Evolutionary conservation across 352 stramenopile species (phyloP), one percentile per base, ranked within the genome.

Genomic region (Phytopythium oedochilum): DNA sequence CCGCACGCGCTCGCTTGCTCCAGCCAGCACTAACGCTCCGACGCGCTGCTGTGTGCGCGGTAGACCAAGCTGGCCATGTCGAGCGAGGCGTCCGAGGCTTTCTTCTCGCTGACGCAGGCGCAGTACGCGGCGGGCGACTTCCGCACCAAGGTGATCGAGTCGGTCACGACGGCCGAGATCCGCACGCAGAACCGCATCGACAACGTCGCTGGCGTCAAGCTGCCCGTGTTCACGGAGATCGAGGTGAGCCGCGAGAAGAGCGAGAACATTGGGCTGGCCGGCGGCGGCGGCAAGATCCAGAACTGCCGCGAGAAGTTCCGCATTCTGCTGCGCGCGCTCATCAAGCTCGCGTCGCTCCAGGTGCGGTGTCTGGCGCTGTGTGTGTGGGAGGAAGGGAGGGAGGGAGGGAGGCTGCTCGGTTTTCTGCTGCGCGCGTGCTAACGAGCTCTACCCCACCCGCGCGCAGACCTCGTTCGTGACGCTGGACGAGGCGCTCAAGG

Each of bases 101-200:
- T 98, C 65, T 99, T 99, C 70, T 98, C 92, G 51, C 80, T 99
- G 28, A 98, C 97, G 25, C 92, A 99, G 68, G 97, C 97, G 23
- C 96, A 99, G 78, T 99, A 99, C 73, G 96, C 97, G 20, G 96
- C 96, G 10, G 97, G 97, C 8, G 97, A 99, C 76, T 99, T 99
- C 61, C 81, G 84, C 42, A 93, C 97, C 60, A 98, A 99, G 59
- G 93, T 99, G 34, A 93, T 97, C 50, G 96, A 99, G 73, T 97
- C 96, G 43, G 89, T 96, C 51, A 97, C 96, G 73, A 96, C 88
- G 11, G 97, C 97, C 29, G 86, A 96, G 59, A 88, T 99, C 57
- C 93, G 97, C 40, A 95, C 99, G 52, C 88, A 95, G 61, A 97
- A 98, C 52, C 95, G 94, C 64, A 98, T 99, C 45, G 97, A 99